Base-by-base conservation (phyloP, 2,329 filamentous ascomycete genomes). In the Tolypocladium nubicola region DNA sequence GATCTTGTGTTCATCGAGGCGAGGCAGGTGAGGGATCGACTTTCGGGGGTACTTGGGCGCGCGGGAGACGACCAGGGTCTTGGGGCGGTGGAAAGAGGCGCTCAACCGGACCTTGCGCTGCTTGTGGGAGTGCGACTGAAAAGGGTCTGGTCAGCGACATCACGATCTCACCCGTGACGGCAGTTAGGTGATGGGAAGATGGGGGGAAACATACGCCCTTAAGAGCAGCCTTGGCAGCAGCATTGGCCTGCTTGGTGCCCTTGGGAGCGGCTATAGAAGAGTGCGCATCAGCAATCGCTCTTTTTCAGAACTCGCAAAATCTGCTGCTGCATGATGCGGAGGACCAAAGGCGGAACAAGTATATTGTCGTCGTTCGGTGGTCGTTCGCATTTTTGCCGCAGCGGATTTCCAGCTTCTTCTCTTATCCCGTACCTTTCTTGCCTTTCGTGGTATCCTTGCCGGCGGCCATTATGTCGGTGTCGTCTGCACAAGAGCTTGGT, bases 1-100 rank as follows among this genome's bases (percentile, higher is more conserved):
- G 76, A 97, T 84, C 87, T 96, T 97, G 85, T 92, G 89, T 81
- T 93, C 89, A 80, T 99, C 94, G 72, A 99, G 89, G 70, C 91
- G 89, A 69, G 92, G 88, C 74, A 85, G 84, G 76, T 93, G 88
- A 71, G 89, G 87, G 75, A 99, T 85, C 67, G 90, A 92, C 84
- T 94, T 96, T 82, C 93, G 91, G 67, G 90, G 92, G 85, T 96
- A 97, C 82, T 96, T 96, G 76, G 93, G 92, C 54, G 87, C 77
- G 73, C 94, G 90, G 70, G 90, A 89, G 70, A 97, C 86, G 77
- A 88, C 81, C 72, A 97, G 89, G 67, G 92, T 97, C 88, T 97
- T 97, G 73, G 94, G 94, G 71, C 85, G 86, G 86, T 96, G 93
- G 89, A 97, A 99, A 75, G 88, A 92, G 70, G 93, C 96, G 76